These are phyloP conservation scores for Globisporangium spiculum DNA, from an alignment of 352 stramenopile genomes.

Conservation along the genomic window DNA sequence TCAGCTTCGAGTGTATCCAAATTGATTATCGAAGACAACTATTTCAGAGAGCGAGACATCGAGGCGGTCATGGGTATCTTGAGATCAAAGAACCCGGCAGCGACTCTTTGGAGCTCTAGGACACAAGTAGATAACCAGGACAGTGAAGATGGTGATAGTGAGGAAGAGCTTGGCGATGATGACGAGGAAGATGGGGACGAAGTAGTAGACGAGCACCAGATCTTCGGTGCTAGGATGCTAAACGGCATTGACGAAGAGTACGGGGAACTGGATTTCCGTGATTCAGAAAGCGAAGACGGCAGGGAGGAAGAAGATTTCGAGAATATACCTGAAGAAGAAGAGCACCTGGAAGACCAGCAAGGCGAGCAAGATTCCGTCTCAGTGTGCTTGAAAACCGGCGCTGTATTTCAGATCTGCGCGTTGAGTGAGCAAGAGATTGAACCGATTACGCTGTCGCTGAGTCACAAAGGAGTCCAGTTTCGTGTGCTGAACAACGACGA, in stretches of 20 bases:
- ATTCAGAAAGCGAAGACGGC: background rate
- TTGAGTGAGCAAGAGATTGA: background rate
- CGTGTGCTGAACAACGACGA: constrained; percentile 9
- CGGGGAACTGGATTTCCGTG: constrained; percentile 1
- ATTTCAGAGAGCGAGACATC: background rate
- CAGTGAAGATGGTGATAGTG: background rate
- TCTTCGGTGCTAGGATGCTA: background rate
- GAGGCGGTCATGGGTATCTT: constrained; percentile 1
- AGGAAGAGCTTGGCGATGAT: background rate
- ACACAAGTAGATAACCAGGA: background rate
- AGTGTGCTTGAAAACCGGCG: background rate
- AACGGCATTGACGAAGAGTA: constrained; percentile 2
- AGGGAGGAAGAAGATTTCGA: background rate
- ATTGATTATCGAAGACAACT: constrained; percentile 8
- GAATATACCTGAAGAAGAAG: background rate
- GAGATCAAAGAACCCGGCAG: constrained; percentile 9
- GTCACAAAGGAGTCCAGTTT: background rate
- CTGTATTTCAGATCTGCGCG: background rate
- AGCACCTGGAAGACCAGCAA: background rate
- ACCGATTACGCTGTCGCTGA: background rate
- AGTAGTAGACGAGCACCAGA: background rate
- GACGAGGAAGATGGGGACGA: background rate
- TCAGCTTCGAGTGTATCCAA: constrained; percentile 9
- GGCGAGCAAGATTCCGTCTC: background rate
- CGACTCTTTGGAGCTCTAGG: background rate